Evolutionary conservation across 2,329 filamentous ascomycete genomes (phyloP), one percentile per base, ranked within the genome.

Genomic region (Trichophyton verrucosum): DNA sequence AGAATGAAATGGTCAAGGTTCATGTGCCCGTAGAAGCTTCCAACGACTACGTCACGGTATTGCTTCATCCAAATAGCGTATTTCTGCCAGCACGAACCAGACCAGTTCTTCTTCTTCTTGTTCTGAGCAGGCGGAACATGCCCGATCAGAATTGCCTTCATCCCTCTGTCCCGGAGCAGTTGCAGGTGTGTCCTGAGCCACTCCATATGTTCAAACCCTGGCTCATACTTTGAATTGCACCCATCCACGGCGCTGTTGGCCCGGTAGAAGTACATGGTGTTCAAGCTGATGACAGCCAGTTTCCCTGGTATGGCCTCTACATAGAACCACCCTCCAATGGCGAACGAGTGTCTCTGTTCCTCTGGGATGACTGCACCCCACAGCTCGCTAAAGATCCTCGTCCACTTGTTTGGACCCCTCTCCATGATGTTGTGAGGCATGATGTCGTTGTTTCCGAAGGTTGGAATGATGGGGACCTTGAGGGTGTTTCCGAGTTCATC

Each of bases 81-180:
- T 72, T 95, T 96, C 72, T 96, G 92, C 91, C 92, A 99, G 76
- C 94, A 99, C 0, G 88, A 91, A 78, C 97, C 92, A 66, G 96
- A 91, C 94, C 94, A 99, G 64, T 84, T 85, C 68, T 84, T 82
- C 78, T 97, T 97, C 74, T 85, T 87, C 40, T 84, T 81, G 1
- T 91, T 94, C 63, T 91, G 81, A 0, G 91, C 92, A 0, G 94
- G 94, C 1, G 94, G 91, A 3, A 99, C 91, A 73, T 99, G 94
- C 1, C 94, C 92, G 67, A 89, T 95, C 59, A 99, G 76, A 59
- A 99, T 96, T 13, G 88, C 94, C 76, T 97, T 97, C 85, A 96
- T 90, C 49, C 88, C 86, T 59, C 89, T 84, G 33, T 86, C 80
- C 58, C 94, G 87, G 72, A 97, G 77, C 65, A 89, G 84, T 68